A percentile compares a stretch with the other conserved stretches of the same genome.
Evolutionary conservation across 176 grass and related monocot genomes (phyloP).

Genomic region (Juncus effusus): DNA sequence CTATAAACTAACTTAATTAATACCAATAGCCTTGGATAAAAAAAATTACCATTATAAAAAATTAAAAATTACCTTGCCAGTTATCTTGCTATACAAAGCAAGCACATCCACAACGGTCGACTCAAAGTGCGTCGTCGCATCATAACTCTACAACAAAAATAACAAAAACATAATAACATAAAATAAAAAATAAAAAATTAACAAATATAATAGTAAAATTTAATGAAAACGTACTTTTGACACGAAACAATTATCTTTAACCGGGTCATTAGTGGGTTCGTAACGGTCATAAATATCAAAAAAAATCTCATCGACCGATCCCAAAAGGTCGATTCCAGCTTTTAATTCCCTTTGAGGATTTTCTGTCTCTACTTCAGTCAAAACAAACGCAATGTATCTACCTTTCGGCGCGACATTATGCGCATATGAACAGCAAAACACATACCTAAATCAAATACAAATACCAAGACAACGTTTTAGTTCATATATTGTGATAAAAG

Average conservation of each 20-base stretch:
- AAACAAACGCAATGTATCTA: constrained; percentile 94
- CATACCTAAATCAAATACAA: constrained; percentile 56
- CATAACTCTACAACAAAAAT: constrained; percentile 85
- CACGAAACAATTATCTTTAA: constrained; percentile 69
- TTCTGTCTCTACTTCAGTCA: constrained; percentile 86
- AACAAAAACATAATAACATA: not conserved
- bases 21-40: no score
- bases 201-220: not conserved
- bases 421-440: constrained; percentile 88
- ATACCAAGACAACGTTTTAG: no score
- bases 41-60: not conserved
- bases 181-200: not conserved
- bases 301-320: constrained; percentile 80
- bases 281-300: constrained; percentile 94
- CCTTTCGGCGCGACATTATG: constrained; percentile 94
- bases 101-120: constrained; percentile 85
- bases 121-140: constrained; percentile 90
- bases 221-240: constrained; percentile 53
- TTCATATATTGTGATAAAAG: no score
- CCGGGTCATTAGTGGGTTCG: constrained; percentile 51
- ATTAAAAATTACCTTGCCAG: constrained; percentile 77
- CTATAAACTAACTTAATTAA: no score
- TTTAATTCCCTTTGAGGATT: constrained; percentile 86
- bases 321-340: constrained; percentile 84
- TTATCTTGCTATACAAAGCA: constrained; percentile 77